A percentile compares a stretch with the other conserved stretches of the same genome.
Conservation (phyloP, 2,329 filamentous ascomycete genomes). For the Arthrobotrys entomopaga region DNA sequence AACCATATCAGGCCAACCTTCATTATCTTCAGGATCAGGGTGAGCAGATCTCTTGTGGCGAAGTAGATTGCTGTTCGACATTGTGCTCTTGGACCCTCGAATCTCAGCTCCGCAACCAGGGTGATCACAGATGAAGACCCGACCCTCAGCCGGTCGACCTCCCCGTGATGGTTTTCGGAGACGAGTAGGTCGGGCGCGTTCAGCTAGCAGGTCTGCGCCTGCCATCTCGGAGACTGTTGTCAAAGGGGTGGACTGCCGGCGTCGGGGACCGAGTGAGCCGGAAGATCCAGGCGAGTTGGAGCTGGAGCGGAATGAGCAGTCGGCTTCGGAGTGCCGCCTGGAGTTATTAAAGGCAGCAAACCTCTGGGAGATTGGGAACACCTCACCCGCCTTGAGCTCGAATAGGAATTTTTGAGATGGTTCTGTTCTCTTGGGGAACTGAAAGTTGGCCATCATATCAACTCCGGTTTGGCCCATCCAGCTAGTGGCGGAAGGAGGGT, state of each 20-base stretch:
- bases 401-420: constrained; percentile 6
- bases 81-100: constrained; percentile 46
- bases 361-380: constrained; percentile 5
- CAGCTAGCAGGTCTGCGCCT: neutral
- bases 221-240: constrained; percentile 23
- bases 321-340: neutral
- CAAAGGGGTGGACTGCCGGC: constrained; percentile 14
- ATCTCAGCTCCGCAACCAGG: constrained; percentile 48
- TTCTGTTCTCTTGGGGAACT: constrained; percentile 7
- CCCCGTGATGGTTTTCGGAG: constrained; percentile 28
- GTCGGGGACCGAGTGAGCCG: neutral
- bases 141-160: constrained; percentile 24
- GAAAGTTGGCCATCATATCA: constrained; percentile 6
- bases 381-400: constrained; percentile 7
- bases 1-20: constrained; percentile 21
- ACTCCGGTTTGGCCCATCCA: constrained; percentile 7
- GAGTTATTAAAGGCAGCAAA: neutral
- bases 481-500: neutral
- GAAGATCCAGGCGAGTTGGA: constrained; percentile 5
- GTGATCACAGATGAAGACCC: constrained; percentile 48
- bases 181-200: constrained; percentile 13
- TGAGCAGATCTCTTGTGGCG: constrained; percentile 48
- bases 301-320: neutral
- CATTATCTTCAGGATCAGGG: constrained; percentile 6
- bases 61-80: constrained; percentile 48